Conservation (phyloP, 2,329 filamentous ascomycete genomes). For the Cladosporium cucumerinum region DNA sequence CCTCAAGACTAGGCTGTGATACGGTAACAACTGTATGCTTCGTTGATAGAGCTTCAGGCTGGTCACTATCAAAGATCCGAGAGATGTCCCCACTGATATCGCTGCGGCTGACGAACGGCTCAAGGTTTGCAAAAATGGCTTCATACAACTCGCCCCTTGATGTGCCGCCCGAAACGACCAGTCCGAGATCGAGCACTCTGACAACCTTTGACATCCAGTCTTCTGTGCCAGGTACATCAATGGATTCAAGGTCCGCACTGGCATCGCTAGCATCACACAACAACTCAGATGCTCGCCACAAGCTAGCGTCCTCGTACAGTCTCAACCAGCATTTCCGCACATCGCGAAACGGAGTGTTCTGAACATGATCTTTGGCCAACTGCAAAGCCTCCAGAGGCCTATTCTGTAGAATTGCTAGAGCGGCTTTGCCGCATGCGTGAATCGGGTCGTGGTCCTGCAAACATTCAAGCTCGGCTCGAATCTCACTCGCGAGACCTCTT, state of each 20-base stretch:
- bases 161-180: conserved; percentile 70
- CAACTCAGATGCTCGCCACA: conserved; percentile 56
- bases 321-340: conserved; percentile 67
- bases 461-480: not conserved
- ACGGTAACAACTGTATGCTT: conserved; percentile 5
- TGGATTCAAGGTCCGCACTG: not conserved
- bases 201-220: conserved; percentile 59
- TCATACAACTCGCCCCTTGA: conserved; percentile 48
- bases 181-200: conserved; percentile 66
- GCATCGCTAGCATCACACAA: conserved; percentile 9
- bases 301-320: conserved; percentile 67
- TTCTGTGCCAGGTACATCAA: not conserved
- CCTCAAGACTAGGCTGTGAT: conserved; percentile 20
- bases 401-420: conserved; percentile 36
- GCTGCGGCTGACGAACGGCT: conserved; percentile 25
- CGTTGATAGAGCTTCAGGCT: conserved; percentile 18
- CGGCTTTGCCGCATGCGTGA: conserved; percentile 41
- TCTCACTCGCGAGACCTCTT: conserved; percentile 3
- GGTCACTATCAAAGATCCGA: conserved; percentile 14
- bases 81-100: not conserved
- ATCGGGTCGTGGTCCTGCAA: conserved; percentile 30
- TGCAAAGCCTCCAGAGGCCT: conserved; percentile 53
- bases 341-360: conserved; percentile 64
- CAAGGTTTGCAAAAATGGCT: conserved; percentile 52
- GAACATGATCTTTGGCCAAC: conserved; percentile 63